Evolutionary conservation across 2,329 filamentous ascomycete species (phyloP).

Genomic region (Scedosporium dehoogii): DNA sequence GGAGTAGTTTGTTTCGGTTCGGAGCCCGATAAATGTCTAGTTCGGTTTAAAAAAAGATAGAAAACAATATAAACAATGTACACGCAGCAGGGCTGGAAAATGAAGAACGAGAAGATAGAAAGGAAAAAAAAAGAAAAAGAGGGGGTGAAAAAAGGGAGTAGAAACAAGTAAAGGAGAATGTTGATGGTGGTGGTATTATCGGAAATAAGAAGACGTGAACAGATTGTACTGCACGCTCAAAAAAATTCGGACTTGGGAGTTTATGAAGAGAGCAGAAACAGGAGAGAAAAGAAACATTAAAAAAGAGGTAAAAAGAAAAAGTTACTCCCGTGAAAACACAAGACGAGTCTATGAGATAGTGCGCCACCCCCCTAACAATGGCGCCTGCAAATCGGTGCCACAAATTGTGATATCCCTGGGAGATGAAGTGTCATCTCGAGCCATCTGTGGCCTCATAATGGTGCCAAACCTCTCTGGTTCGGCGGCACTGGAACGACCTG

Average conservation of each 20-base stretch:
- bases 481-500: too few relatives aligned
- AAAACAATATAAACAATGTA: slow-evolving; percentile 4
- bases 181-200: neutral
- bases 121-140: neutral
- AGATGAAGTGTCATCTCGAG: neutral
- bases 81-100: neutral
- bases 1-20: neutral
- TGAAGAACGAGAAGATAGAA: slow-evolving; percentile 1
- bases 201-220: neutral
- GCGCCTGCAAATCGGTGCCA: neutral
- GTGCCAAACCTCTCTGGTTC: neutral
- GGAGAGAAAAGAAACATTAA: slow-evolving; percentile 1
- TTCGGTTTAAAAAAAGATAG: neutral
- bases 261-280: neutral
- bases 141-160: slow-evolving; percentile 1
- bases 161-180: neutral
- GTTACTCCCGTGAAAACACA: neutral
- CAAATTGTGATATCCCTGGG: neutral
- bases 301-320: neutral
- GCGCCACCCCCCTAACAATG: neutral
- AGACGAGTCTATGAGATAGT: neutral
- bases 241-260: neutral
- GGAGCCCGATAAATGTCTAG: neutral
- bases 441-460: neutral
- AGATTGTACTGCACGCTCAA: neutral